Percentiles rank a stretch among this genome's conserved stretches.
phyloP scores from a whole-genome alignment of 495 filamentous ascomycete genomes.

The Neurospora discreta region DNA sequence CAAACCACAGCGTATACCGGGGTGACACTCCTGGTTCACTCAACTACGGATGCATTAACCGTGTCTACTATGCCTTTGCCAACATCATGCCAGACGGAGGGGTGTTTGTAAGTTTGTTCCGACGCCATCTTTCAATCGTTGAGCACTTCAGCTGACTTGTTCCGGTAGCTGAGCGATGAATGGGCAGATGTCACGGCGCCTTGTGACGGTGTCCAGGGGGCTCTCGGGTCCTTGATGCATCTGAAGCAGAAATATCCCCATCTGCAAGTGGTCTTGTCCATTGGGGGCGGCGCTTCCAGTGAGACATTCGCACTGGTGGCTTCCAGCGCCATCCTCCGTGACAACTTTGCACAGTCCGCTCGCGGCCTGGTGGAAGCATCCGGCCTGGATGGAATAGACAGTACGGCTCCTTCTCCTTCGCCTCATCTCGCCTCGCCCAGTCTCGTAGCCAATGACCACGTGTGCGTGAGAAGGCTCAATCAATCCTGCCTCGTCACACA shows the following conservation, averaged over 20 bases:
- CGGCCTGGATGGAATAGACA: slow-evolving; percentile 76
- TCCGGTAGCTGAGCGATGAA: slow-evolving; percentile 66
- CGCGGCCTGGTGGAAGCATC: slow-evolving; percentile 61
- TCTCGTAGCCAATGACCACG: slow-evolving; percentile 3
- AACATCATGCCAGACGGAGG: slow-evolving; percentile 70
- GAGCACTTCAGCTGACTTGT: slow-evolving; percentile 13
- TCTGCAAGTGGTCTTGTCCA: slow-evolving; percentile 71
- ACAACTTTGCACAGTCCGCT: slow-evolving; percentile 65
- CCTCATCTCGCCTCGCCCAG: neutral
- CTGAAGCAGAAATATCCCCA: slow-evolving; percentile 67
- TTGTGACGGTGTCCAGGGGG: slow-evolving; percentile 68
- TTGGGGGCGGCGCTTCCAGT: slow-evolving; percentile 74
- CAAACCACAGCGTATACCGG: slow-evolving; percentile 71
- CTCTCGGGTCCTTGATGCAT: slow-evolving; percentile 62
- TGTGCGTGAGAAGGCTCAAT: neutral
- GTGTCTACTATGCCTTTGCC: slow-evolving; percentile 87
- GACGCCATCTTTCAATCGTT: slow-evolving; percentile 1
- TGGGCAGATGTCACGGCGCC: slow-evolving; percentile 72
- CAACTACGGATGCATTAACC: slow-evolving; percentile 50
- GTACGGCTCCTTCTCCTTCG: slow-evolving; percentile 35
- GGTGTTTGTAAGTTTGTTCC: slow-evolving; percentile 55
- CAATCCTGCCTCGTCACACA: slow-evolving; percentile 1
- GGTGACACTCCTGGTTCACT: slow-evolving; percentile 69
- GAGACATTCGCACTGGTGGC: slow-evolving; percentile 70
- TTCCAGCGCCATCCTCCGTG: slow-evolving; percentile 43